These are phyloP conservation scores for Trichoderma asperelloides DNA, from an alignment of 495 filamentous ascomycete genomes.

Conservation along the genomic window DNA sequence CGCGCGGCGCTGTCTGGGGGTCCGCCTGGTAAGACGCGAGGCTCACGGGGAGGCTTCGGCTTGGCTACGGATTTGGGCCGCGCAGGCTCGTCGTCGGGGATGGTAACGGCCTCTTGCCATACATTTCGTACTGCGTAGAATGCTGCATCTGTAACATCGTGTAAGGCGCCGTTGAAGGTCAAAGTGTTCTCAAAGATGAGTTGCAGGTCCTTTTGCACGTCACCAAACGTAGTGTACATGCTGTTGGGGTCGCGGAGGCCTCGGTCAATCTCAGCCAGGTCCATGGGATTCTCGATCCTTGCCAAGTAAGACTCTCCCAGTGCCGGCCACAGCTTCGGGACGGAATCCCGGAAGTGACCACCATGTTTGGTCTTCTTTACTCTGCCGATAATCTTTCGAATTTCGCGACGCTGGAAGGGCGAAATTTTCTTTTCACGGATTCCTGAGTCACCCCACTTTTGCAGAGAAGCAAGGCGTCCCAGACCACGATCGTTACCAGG, in stretches of 20 bases:
- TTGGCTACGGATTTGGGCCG: slow-evolving; percentile 45
- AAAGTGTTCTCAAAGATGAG: slow-evolving; percentile 67
- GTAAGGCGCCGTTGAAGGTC: slow-evolving; percentile 71
- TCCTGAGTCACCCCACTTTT: slow-evolving; percentile 15
- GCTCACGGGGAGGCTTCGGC: slow-evolving; percentile 14
- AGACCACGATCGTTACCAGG: slow-evolving; percentile 15
- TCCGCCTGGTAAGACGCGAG: neutral
- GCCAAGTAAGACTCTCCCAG: slow-evolving; percentile 56
- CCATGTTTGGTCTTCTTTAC: slow-evolving; percentile 76
- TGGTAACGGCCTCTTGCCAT: slow-evolving; percentile 48
- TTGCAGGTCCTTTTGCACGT: slow-evolving; percentile 60
- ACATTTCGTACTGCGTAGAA: slow-evolving; percentile 51
- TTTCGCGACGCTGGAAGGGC: slow-evolving; percentile 35
- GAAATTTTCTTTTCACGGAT: slow-evolving; percentile 32
- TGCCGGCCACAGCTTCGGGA: slow-evolving; percentile 43
- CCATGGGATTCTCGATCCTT: slow-evolving; percentile 69
- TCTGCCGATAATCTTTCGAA: slow-evolving; percentile 49
- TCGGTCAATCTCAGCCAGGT: slow-evolving; percentile 70
- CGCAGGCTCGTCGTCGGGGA: slow-evolving; percentile 36
- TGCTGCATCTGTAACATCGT: slow-evolving; percentile 58
- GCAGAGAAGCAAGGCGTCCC: neutral
- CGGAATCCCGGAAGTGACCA: slow-evolving; percentile 61
- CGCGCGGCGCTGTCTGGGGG: neutral
- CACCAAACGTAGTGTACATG: slow-evolving; percentile 52
- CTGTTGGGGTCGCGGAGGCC: slow-evolving; percentile 56